phyloP scores from a whole-genome alignment of 306 rosid genomes.

The Begonia peltatifolia region DNA sequence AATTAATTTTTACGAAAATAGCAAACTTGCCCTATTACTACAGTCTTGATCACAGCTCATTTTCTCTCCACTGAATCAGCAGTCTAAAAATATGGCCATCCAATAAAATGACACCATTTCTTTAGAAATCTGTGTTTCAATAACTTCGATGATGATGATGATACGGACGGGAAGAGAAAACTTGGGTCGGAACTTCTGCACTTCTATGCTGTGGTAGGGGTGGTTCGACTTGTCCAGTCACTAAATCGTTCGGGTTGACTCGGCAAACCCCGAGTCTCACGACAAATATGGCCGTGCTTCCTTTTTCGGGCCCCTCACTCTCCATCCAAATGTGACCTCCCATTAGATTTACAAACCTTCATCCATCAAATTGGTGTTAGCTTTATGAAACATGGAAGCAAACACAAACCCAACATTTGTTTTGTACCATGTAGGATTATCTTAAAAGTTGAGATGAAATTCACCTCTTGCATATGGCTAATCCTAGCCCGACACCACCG shows the following conservation, averaged over 20 bases:
- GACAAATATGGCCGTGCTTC: slow-evolving; percentile 48
- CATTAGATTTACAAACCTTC: slow-evolving; percentile 89
- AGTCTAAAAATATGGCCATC: too few species aligned
- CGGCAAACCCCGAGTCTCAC: slow-evolving; percentile 58
- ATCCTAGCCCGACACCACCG: slow-evolving; percentile 64
- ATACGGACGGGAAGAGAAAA: slow-evolving; percentile 1
- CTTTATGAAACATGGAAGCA: background rate
- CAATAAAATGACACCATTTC: too few species aligned
- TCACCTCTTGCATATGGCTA: slow-evolving; percentile 88
- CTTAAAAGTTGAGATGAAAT: background rate
- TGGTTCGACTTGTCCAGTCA: slow-evolving; percentile 19
- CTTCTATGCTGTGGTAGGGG: slow-evolving; percentile 43
- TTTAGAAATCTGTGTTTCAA: too few species aligned
- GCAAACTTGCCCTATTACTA: too few species aligned
- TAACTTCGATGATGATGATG: background rate
- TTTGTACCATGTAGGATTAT: background rate
- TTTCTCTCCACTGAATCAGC: too few species aligned
- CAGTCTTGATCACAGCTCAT: too few species aligned
- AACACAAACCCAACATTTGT: background rate
- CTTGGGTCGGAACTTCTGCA: slow-evolving; percentile 45
- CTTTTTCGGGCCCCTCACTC: slow-evolving; percentile 74
- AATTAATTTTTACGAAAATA: too few species aligned
- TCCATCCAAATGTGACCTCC: slow-evolving; percentile 91
- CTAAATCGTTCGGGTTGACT: slow-evolving; percentile 20
- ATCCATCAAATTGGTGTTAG: slow-evolving; percentile 6